These are phyloP conservation scores for Ceratocystis eucalypticola DNA, from an alignment of 2,329 filamentous ascomycete genomes.

Conservation along the genomic window DNA sequence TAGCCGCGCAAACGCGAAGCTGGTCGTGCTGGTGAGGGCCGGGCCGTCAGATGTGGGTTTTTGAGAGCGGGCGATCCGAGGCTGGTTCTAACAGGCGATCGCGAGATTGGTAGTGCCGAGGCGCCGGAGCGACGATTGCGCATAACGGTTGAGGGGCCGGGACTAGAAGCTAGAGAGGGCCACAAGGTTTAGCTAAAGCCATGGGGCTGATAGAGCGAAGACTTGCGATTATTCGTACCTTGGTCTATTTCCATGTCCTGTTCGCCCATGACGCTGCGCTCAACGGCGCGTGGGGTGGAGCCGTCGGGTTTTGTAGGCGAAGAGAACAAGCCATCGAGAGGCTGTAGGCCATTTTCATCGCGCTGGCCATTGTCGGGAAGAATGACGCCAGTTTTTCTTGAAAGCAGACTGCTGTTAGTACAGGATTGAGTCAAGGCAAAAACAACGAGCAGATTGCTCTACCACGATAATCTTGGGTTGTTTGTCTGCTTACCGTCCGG, in stretches of 20 bases:
- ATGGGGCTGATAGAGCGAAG: background rate
- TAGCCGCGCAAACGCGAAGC: background rate
- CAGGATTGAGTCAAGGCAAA: slow-evolving; percentile 8
- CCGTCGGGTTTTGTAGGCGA: slow-evolving; percentile 51
- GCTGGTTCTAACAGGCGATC: slow-evolving; percentile 51
- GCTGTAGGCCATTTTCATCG: slow-evolving; percentile 87
- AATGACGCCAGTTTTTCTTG: slow-evolving; percentile 78
- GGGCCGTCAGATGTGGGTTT: slow-evolving; percentile 41
- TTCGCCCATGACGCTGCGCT: slow-evolving; percentile 27
- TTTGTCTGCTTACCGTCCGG: slow-evolving; percentile 27
- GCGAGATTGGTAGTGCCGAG: slow-evolving; percentile 34
- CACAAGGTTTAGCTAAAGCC: background rate
- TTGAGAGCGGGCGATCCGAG: slow-evolving; percentile 48
- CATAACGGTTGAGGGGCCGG: slow-evolving; percentile 40
- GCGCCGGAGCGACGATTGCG: slow-evolving; percentile 39
- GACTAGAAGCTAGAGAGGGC: slow-evolving; percentile 33
- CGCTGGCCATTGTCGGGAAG: slow-evolving; percentile 64
- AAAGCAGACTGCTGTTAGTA: background rate
- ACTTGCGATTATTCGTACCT: slow-evolving; percentile 18
- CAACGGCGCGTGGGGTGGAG: slow-evolving; percentile 25
- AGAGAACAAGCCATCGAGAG: slow-evolving; percentile 75
- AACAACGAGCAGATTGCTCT: background rate
- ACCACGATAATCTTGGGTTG: background rate
- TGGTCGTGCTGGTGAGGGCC: slow-evolving; percentile 31
- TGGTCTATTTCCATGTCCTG: slow-evolving; percentile 40